A percentile compares a stretch with the other conserved stretches of the same genome.
Conservation (phyloP, 2,329 filamentous ascomycete species). For the Fusarium tanahbumbuense region DNA sequence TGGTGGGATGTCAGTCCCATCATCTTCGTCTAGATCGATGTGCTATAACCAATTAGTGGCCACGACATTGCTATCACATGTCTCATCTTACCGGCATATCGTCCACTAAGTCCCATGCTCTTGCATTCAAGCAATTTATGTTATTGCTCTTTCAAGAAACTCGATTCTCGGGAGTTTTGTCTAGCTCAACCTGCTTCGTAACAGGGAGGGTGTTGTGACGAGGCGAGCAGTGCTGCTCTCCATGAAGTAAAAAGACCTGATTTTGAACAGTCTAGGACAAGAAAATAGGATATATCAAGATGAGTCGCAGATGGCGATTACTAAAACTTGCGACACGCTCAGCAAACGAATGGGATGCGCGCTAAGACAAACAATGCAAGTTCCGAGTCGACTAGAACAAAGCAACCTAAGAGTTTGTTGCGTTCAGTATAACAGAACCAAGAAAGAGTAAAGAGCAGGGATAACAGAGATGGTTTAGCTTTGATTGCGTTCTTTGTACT, state of each 20-base stretch:
- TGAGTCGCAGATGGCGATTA: not conserved
- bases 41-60: conserved; percentile 8
- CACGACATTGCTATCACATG: not conserved
- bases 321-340: conserved; percentile 6
- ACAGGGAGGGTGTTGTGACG: not conserved
- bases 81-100: conserved; percentile 29
- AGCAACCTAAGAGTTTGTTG: not conserved
- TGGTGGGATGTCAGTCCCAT: conserved; percentile 4
- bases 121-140: not conserved
- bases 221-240: not conserved
- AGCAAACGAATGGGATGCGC: not conserved
- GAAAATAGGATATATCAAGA: not conserved
- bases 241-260: not conserved
- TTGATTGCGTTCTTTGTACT: conserved; percentile 14
- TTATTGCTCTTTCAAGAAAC: not conserved
- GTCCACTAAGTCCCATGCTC: conserved; percentile 13
- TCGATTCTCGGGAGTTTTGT: not conserved
- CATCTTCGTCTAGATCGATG: conserved; percentile 19
- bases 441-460: not conserved
- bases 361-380: conserved; percentile 1
- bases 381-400: not conserved
- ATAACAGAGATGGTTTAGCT: not conserved
- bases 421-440: not conserved
- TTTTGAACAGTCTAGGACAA: not conserved
- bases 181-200: not conserved